These are phyloP conservation scores for Oxyria digyna DNA, from an alignment of 148 eudicot genomes.

Conservation along the genomic window DNA sequence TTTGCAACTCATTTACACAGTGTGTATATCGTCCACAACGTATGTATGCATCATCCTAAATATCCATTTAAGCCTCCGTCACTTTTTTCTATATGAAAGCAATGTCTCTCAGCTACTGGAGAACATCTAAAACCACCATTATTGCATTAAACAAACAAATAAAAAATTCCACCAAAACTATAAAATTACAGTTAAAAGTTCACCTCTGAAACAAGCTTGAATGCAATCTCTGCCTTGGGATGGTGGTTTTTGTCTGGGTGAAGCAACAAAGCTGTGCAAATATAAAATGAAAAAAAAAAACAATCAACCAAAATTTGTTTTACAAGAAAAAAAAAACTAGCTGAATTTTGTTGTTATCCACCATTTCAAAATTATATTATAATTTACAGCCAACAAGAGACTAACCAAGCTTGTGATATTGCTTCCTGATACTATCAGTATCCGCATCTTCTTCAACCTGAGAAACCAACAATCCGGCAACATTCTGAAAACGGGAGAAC, in stretches of 20 bases:
- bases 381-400: not conserved
- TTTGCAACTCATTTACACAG: too few relatives aligned
- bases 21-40: too few relatives aligned
- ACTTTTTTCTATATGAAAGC: too few relatives aligned
- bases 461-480: not conserved
- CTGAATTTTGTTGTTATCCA: not conserved
- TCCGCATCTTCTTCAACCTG: slow-evolving; percentile 64
- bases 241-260: slow-evolving; percentile 90
- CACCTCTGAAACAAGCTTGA: slow-evolving; percentile 80
- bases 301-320: not conserved
- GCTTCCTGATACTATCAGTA: slow-evolving; percentile 35
- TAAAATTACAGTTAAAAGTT: not conserved
- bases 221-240: slow-evolving; percentile 71
- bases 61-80: too few relatives aligned
- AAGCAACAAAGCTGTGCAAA: slow-evolving; percentile 45
- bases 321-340: not conserved
- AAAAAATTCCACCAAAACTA: not conserved
- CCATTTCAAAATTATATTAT: not conserved
- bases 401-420: slow-evolving; percentile 63
- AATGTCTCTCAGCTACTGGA: too few relatives aligned
- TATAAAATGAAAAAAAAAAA: not conserved
- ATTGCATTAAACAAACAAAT: too few relatives aligned
- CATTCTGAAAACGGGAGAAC: not conserved
- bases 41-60: too few relatives aligned
- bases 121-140: not conserved